Base-by-base conservation (phyloP, 2,329 filamentous ascomycete species). In the Pseudocercospora vitis region DNA sequence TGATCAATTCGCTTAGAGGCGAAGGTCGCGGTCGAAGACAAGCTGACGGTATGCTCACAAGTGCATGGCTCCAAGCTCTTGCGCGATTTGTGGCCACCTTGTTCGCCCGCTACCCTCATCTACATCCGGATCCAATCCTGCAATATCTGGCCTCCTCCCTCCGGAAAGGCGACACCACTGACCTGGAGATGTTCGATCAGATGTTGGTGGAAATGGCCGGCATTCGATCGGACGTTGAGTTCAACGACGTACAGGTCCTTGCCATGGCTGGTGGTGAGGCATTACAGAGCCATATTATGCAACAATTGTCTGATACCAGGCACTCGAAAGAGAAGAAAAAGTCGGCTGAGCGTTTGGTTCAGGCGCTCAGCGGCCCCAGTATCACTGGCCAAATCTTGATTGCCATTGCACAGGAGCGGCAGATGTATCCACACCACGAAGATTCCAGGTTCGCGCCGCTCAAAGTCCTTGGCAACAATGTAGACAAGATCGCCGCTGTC, bases 121-220 rank as follows among this genome's bases (percentile, higher is more conserved):
- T 97, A 78, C 87, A 94, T 63, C 84, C 90, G 1, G 85, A 85
- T 0, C 92, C 94, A 0, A 82, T 99, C 14, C 78, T 99, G 47
- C 88, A 91, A 70, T 97, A 96, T 68, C 88, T 97, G 59, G 87
- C 89, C 42, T 81, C 89, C 56, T 91, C 96, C 68, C 81, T 99
- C 4, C 81, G 85, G 46, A 81, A 81, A 46, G 88, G 91, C 58
- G 95, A 95, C 63, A 87, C 91, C 0, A 95, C 89, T 7, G 91
- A 97, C 69, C 78, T 99, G 28, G 89, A 96, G 59, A 89, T 99
- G 56, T 76, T 99, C 35, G 88, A 94, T 67, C 90, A 97, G 66
- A 81, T 99, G 56, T 87, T 97, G 48, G 84, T 85, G 29, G 89
- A 88, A 2, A 97, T 99, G 94, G 90, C 89, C 14, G 95, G 95